Evolutionary conservation across 2,329 filamentous ascomycete species (phyloP).

Genomic region (Fonsecaea monophora): DNA sequence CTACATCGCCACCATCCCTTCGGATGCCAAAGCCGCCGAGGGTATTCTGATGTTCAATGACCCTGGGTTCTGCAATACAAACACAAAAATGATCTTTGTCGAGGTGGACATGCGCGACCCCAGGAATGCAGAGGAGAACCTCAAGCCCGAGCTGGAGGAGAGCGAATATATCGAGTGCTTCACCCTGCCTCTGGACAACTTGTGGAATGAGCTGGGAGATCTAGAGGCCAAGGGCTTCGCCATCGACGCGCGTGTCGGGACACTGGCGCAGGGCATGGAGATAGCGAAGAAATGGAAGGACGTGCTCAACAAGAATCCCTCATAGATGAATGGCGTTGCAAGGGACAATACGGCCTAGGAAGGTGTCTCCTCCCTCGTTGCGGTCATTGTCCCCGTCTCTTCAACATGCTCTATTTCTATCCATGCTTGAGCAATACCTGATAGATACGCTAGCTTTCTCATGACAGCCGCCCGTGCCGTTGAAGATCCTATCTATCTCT

Average conservation of each 20-base stretch:
- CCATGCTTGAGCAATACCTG: not conserved
- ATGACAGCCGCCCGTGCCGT: not conserved
- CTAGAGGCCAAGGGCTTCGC: conserved; percentile 75
- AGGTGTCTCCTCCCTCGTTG: not conserved
- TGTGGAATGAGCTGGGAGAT: conserved; percentile 71
- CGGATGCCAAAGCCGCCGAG: conserved; percentile 36
- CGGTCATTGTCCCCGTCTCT: not conserved
- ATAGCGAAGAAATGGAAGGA: conserved; percentile 62
- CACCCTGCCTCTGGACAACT: conserved; percentile 65
- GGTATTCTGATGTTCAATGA: conserved; percentile 45
- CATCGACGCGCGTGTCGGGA: conserved; percentile 79
- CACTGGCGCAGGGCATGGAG: conserved; percentile 78
- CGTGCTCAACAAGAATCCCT: conserved; percentile 24
- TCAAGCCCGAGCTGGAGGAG: conserved; percentile 74
- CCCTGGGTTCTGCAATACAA: conserved; percentile 58
- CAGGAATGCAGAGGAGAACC: conserved; percentile 67
- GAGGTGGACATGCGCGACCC: conserved; percentile 72
- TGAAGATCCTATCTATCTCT: not conserved
- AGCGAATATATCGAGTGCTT: conserved; percentile 85
- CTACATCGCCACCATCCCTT: conserved; percentile 57
- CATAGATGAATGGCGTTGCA: not conserved
- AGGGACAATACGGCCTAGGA: not conserved
- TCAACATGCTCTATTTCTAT: not conserved
- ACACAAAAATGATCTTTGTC: conserved; percentile 69
- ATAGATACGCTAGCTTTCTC: not conserved